A percentile compares a stretch with the other conserved stretches of the same genome.
phyloP scores from a whole-genome alignment of 2,329 filamentous ascomycete genomes.

The Colletotrichum navitas region DNA sequence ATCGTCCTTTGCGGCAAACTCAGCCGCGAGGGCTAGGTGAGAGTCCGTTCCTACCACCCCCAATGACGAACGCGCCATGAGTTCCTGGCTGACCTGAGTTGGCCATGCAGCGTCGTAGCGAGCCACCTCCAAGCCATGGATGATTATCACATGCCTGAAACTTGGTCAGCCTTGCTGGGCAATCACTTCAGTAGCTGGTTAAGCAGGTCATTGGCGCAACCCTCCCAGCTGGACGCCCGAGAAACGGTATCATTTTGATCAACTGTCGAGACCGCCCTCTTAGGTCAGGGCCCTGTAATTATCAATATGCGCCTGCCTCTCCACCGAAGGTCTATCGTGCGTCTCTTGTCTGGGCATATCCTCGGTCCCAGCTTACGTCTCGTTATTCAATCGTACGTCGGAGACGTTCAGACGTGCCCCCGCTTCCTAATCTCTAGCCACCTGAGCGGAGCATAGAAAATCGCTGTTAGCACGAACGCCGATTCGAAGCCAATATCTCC shows the following conservation, averaged over 20 bases:
- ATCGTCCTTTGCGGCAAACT: conserved; percentile 83
- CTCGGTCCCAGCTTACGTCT: background rate
- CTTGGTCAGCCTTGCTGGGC: background rate
- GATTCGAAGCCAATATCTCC: conserved; percentile 62
- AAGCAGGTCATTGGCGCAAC: conserved; percentile 21
- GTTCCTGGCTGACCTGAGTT: conserved; percentile 9
- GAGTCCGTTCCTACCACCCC: background rate
- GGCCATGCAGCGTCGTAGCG: background rate
- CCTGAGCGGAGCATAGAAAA: conserved; percentile 57
- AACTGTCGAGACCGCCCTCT: conserved; percentile 16
- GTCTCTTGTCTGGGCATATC: conserved; percentile 25
- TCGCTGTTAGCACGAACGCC: conserved; percentile 56
- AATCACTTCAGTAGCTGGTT: conserved; percentile 14
- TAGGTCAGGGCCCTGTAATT: conserved; percentile 21
- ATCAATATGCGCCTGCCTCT: conserved; percentile 12
- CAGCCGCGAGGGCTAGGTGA: conserved; percentile 29
- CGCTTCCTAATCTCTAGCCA: conserved; percentile 52
- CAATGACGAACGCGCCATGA: background rate
- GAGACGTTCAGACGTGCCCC: conserved; percentile 45
- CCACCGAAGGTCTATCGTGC: conserved; percentile 33
- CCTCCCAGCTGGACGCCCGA: conserved; percentile 9
- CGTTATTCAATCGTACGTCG: background rate
- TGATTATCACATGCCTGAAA: background rate
- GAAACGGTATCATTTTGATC: conserved; percentile 29
- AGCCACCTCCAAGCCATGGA: background rate